These are phyloP conservation scores for Mortierella sp. DNA, from an alignment of 371 early-diverging fungal genomes.

Conservation along the genomic window DNA sequence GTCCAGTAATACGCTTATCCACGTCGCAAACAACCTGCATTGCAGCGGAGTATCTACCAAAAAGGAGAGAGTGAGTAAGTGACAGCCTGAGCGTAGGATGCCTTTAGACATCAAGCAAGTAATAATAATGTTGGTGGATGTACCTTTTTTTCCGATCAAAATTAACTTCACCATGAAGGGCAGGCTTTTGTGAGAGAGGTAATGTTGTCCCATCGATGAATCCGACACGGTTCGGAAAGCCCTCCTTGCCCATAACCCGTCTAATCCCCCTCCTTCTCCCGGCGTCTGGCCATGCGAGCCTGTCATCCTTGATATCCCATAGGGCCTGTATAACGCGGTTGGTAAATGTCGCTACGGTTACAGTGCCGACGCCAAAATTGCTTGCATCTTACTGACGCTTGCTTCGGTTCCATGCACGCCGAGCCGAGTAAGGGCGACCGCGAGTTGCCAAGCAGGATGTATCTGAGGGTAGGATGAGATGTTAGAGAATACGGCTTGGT, in stretches of 20 bases:
- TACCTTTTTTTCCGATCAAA: conserved; percentile 17
- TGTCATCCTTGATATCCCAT: neutral
- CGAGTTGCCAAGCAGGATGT: conserved; percentile 17
- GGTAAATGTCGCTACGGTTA: no score
- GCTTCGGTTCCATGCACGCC: conserved; percentile 6
- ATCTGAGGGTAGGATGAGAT: neutral
- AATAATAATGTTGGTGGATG: neutral
- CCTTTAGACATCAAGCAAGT: neutral
- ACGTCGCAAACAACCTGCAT: conserved; percentile 23
- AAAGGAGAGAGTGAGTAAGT: neutral
- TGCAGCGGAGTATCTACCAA: conserved; percentile 15
- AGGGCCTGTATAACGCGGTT: no score
- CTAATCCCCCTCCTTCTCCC: neutral
- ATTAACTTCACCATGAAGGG: neutral
- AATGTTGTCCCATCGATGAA: conserved; percentile 21
- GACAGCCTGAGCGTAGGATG: neutral
- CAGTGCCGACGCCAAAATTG: neutral
- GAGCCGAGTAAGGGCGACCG: conserved; percentile 16
- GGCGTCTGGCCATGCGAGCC: conserved; percentile 1
- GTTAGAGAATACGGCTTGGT: conserved; percentile 16
- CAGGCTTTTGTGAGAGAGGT: conserved; percentile 16
- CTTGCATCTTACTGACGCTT: neutral
- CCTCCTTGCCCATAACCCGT: neutral
- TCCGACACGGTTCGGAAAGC: conserved; percentile 18
- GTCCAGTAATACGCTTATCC: conserved; percentile 8